Conservation (phyloP, 148 eudicot species). For the Talinum fruticosum region DNA sequence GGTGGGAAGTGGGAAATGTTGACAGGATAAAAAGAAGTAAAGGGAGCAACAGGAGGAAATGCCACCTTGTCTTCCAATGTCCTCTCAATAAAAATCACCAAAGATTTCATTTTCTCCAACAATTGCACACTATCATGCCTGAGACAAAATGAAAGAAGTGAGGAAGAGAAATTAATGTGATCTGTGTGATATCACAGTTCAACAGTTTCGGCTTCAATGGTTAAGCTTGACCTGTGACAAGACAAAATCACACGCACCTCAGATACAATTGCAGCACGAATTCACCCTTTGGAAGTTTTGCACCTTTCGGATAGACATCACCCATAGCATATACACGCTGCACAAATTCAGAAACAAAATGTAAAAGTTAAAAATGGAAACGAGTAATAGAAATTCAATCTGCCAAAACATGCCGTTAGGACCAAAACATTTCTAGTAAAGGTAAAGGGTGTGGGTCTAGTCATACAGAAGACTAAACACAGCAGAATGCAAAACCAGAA, state of each 20-base stretch:
- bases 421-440: background rate
- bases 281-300: slow-evolving; percentile 92
- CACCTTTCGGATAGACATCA: slow-evolving; percentile 83
- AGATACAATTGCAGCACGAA: slow-evolving; percentile 65
- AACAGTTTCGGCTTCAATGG: background rate
- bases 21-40: background rate
- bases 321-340: slow-evolving; percentile 87
- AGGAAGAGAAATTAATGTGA: slow-evolving; percentile 8
- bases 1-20: background rate
- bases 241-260: slow-evolving; percentile 43
- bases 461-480: background rate
- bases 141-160: slow-evolving; percentile 26
- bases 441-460: background rate
- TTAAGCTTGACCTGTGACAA: background rate
- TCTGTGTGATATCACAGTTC: background rate
- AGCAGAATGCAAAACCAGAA: background rate
- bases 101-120: slow-evolving; percentile 86
- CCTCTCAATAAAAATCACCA: slow-evolving; percentile 84
- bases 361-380: background rate
- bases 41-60: slow-evolving; percentile 1
- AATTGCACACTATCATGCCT: slow-evolving; percentile 94
- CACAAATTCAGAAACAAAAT: slow-evolving; percentile 1
- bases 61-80: slow-evolving; percentile 81
- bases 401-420: background rate
- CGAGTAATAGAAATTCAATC: background rate